Evolutionary conservation across 768 basidiomycete genomes (phyloP).

Genomic region (Tremella mesenterica): DNA sequence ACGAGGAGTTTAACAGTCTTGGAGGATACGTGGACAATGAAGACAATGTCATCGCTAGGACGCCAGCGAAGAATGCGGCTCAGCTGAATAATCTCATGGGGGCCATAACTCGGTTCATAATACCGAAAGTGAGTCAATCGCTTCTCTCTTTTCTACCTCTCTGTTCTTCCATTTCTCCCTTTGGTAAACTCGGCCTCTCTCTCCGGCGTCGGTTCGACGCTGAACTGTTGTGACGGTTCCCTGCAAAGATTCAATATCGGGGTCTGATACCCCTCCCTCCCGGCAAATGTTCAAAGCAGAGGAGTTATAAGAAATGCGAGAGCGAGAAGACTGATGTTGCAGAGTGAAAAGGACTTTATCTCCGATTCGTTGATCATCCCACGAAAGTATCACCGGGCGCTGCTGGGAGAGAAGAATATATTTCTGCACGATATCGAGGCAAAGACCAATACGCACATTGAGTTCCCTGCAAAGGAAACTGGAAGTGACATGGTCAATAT

Average conservation of each 20-base stretch:
- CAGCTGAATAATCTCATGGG: constrained; percentile 91
- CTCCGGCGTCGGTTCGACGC: no score
- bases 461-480: constrained; percentile 52
- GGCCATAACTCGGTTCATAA: constrained; percentile 94
- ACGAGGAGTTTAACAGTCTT: constrained; percentile 87
- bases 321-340: no score
- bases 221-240: no score
- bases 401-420: constrained; percentile 91
- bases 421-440: constrained; percentile 95
- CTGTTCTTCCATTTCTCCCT: neutral
- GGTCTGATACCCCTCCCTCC: no score
- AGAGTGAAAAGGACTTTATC: constrained; percentile 96
- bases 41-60: constrained; percentile 96
- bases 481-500: constrained; percentile 77
- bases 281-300: no score
- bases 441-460: constrained; percentile 85
- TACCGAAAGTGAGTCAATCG: constrained; percentile 81
- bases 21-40: constrained; percentile 96
- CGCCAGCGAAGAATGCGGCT: constrained; percentile 92
- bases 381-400: constrained; percentile 84
- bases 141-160: neutral
- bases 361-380: constrained; percentile 89
- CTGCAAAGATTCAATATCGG: no score
- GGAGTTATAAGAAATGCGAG: no score
- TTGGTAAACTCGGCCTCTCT: neutral